Evolutionary conservation across 2,329 filamentous ascomycete genomes (phyloP).

Genomic region (Colletotrichum sp.): DNA sequence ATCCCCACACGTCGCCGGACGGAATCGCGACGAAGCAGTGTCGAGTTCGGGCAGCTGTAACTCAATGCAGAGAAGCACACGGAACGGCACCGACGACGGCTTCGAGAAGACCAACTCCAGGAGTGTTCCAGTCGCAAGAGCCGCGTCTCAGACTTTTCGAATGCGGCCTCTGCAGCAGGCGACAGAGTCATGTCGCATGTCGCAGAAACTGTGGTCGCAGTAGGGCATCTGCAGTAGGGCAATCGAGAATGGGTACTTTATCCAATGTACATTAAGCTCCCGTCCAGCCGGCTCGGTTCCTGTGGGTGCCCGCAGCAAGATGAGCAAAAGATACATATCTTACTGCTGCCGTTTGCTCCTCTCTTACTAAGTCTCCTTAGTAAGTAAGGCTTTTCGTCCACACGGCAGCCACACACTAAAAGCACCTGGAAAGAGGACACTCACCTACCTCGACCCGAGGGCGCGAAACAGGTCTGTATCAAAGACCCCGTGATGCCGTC

Average conservation of each 20-base stretch:
- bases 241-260: not conserved
- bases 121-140: not conserved
- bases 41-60: not conserved
- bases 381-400: not conserved
- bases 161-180: not conserved
- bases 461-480: not conserved
- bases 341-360: not conserved
- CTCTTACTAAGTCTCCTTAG: not conserved
- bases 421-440: not conserved
- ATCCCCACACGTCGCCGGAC: not conserved
- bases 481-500: not conserved
- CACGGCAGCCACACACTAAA: not conserved
- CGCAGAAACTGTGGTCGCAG: not conserved
- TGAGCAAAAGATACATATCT: not conserved
- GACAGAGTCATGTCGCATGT: slow-evolving; percentile 8
- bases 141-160: not conserved
- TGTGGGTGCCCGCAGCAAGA: not conserved
- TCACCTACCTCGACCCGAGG: not conserved
- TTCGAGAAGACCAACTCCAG: not conserved
- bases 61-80: not conserved
- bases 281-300: slow-evolving; percentile 4
- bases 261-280: not conserved
- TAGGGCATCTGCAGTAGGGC: not conserved
- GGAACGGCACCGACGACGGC: not conserved
- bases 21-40: not conserved